A percentile compares a stretch with the other conserved stretches of the same genome.
These are phyloP conservation scores for Chlorella sp. DNA, from an alignment of 139 green algal genomes.

Conservation along the genomic window DNA sequence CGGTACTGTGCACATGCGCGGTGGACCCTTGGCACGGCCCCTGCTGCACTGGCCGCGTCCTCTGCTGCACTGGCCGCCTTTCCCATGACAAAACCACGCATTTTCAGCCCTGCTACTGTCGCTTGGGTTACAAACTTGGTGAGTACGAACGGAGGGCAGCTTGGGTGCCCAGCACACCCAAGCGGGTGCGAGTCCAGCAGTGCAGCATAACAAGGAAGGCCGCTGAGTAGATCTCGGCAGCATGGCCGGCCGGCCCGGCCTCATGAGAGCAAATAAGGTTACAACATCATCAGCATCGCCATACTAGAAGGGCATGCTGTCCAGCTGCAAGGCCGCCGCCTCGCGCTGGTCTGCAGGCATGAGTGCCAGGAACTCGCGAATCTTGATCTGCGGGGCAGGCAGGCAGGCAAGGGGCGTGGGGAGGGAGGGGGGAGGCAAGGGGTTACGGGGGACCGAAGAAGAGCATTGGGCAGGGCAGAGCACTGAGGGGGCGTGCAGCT, in stretches of 20 bases:
- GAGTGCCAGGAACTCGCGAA: constrained; percentile 58
- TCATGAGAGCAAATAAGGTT: not conserved
- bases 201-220: not conserved
- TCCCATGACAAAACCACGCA: too few species aligned
- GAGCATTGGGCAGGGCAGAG: not conserved
- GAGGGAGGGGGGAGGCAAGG: not conserved
- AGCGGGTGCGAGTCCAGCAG: too few species aligned
- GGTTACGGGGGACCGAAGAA: not conserved
- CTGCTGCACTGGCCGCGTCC: too few species aligned
- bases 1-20: not conserved
- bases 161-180: not conserved
- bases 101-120: not conserved
- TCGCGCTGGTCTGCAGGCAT: constrained; percentile 57
- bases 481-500: too few species aligned
- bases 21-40: not conserved
- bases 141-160: not conserved
- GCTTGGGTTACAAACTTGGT: not conserved
- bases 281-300: not conserved
- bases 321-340: constrained; percentile 47
- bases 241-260: too few species aligned
- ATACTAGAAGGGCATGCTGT: constrained; percentile 13
- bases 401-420: too few species aligned
- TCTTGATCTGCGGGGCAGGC: constrained; percentile 30
- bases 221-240: not conserved
- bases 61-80: too few species aligned